A percentile compares a stretch with the other conserved stretches of the same genome.
Evolutionary conservation across 306 rosid species (phyloP).

Genomic region (Argentina anserina): DNA sequence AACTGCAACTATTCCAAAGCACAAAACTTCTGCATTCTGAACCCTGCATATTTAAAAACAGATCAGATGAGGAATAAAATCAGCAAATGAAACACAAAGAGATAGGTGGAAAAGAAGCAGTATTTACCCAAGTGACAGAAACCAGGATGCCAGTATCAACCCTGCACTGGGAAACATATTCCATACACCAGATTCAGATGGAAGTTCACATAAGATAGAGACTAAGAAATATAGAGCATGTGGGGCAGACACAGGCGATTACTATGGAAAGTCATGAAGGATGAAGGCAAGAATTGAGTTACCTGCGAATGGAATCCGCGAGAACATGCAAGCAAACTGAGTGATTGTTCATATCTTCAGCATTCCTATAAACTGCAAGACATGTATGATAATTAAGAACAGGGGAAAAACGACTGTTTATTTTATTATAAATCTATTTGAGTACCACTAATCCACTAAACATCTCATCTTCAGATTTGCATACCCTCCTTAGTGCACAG

Average conservation of each 20-base stretch:
- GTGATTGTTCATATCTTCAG: conserved; percentile 97
- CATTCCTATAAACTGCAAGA: conserved; percentile 80
- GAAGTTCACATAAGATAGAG: conserved; percentile 6
- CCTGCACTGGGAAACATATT: conserved; percentile 88
- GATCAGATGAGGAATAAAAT: conserved; percentile 18
- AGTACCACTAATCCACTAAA: not conserved
- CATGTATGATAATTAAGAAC: conserved; percentile 21
- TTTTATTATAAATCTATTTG: not conserved
- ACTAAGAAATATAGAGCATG: not conserved
- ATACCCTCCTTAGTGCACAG: not conserved
- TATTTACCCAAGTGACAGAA: conserved; percentile 81
- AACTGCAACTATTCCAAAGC: conserved; percentile 87
- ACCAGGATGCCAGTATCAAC: conserved; percentile 93
- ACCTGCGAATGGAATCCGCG: conserved; percentile 99
- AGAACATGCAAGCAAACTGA: conserved; percentile 89
- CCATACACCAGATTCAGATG: conserved; percentile 38
- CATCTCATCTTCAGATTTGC: not conserved
- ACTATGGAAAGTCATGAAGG: not conserved
- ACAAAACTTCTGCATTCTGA: conserved; percentile 95
- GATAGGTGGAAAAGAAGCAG: conserved; percentile 12
- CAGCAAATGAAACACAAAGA: not conserved
- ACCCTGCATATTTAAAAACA: conserved; percentile 51
- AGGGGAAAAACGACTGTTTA: not conserved
- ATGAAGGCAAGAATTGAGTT: not conserved
- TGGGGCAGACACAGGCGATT: conserved; percentile 11